phyloP scores from a whole-genome alignment of 306 rosid species.

The Vachellia collinsii region DNA sequence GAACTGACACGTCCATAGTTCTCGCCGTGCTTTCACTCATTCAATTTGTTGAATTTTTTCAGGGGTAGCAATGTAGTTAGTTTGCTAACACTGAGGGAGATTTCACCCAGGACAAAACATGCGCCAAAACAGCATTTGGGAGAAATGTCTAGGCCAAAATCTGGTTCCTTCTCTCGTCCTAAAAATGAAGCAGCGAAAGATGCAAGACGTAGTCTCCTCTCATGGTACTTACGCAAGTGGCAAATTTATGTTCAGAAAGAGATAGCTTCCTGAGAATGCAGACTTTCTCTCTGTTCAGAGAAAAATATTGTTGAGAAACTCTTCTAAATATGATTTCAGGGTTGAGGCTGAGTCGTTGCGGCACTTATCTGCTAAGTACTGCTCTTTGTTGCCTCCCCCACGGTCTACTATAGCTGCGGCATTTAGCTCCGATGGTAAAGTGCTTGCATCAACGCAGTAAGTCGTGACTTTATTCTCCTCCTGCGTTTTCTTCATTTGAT shows the following conservation, averaged over 20 bases:
- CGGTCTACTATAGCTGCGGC: slow-evolving; percentile 62
- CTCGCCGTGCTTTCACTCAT: not conserved
- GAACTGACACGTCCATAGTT: not conserved
- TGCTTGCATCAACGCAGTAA: slow-evolving; percentile 61
- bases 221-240: slow-evolving; percentile 43
- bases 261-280: slow-evolving; percentile 22
- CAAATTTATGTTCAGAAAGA: not conserved
- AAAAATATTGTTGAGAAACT: slow-evolving; percentile 9
- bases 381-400: slow-evolving; percentile 53
- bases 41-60: slow-evolving; percentile 20
- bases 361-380: slow-evolving; percentile 51
- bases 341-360: slow-evolving; percentile 53
- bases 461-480: slow-evolving; percentile 27
- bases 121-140: slow-evolving; percentile 50
- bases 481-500: slow-evolving; percentile 24
- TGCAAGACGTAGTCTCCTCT: slow-evolving; percentile 49
- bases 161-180: slow-evolving; percentile 28
- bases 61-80: slow-evolving; percentile 48
- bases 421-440: slow-evolving; percentile 54
- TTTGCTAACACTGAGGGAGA: slow-evolving; percentile 51
- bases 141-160: slow-evolving; percentile 41
- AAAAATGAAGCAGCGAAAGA: slow-evolving; percentile 38
- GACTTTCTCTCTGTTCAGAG: not conserved
- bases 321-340: slow-evolving; percentile 43
- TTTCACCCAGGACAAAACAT: slow-evolving; percentile 48